Evolutionary conservation across 352 stramenopile genomes (phyloP).

Genomic region (Phytophthora constricta): DNA sequence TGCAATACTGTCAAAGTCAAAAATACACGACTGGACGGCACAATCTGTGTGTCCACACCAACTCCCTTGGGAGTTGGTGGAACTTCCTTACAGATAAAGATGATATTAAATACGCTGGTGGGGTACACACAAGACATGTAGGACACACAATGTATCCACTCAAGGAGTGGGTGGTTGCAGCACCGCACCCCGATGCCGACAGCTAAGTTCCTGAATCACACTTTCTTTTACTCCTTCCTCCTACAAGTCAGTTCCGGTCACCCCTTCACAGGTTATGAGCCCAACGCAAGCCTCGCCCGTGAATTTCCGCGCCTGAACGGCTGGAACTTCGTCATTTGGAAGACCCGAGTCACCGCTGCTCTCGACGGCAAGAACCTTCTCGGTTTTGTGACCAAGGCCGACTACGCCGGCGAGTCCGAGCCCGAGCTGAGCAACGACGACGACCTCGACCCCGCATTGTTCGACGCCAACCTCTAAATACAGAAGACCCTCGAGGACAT

Average conservation of each 20-base stretch:
- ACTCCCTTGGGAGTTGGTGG: too few relatives aligned
- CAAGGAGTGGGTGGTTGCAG: too few relatives aligned
- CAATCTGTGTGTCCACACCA: too few relatives aligned
- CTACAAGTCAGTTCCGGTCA: too few relatives aligned
- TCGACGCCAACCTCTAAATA: background rate
- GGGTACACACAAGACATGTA: too few relatives aligned
- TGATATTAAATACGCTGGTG: too few relatives aligned
- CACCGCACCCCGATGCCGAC: too few relatives aligned
- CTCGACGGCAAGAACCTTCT: slow-evolving; percentile 25
- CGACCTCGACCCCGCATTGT: background rate
- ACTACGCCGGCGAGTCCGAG: slow-evolving; percentile 5
- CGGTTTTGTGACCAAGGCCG: slow-evolving; percentile 15
- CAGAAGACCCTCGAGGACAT: background rate
- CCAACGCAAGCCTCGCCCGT: slow-evolving; percentile 13
- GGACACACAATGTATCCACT: too few relatives aligned
- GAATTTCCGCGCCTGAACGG: slow-evolving; percentile 2
- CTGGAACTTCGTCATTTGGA: slow-evolving; percentile 7
- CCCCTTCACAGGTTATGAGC: slow-evolving; percentile 7
- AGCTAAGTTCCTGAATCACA: background rate
- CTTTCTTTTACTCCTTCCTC: background rate
- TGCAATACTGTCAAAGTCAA: too few relatives aligned
- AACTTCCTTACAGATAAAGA: too few relatives aligned
- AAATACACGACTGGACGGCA: too few relatives aligned
- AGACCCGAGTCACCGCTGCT: slow-evolving; percentile 17
- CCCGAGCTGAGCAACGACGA: slow-evolving; percentile 5